Evolutionary conservation across 179 eudicot species (phyloP).

Genomic region (Sideroxylon spinosum): DNA sequence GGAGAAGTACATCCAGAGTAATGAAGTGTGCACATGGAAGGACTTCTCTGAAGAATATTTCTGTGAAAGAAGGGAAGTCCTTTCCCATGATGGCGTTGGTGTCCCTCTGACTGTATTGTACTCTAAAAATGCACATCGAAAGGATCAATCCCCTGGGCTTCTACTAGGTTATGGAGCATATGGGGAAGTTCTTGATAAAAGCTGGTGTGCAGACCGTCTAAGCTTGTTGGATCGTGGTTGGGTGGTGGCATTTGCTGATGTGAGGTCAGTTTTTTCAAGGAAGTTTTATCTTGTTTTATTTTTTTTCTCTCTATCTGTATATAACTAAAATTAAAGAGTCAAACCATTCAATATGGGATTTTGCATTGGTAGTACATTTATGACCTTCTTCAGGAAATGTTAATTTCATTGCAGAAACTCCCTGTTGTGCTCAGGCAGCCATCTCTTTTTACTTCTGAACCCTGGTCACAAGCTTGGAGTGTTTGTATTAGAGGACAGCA

Average conservation of each 20-base stretch:
- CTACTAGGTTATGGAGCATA: conserved; percentile 91
- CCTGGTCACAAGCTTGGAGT: background rate
- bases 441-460: background rate
- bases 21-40: conserved; percentile 38
- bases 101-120: conserved; percentile 73
- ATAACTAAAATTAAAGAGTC: background rate
- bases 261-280: conserved; percentile 50
- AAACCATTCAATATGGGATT: background rate
- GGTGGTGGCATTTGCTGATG: conserved; percentile 95
- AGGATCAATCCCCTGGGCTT: conserved; percentile 69
- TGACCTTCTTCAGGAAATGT: background rate
- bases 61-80: conserved; percentile 64
- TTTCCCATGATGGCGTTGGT: conserved; percentile 63
- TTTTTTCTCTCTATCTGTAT: background rate
- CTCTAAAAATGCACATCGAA: conserved; percentile 37
- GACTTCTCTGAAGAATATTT: conserved; percentile 48
- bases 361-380: background rate
- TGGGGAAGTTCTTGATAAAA: conserved; percentile 80
- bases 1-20: conserved; percentile 16
- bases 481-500: background rate
- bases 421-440: background rate
- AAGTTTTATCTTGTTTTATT: background rate
- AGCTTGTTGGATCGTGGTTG: conserved; percentile 96
- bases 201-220: conserved; percentile 82
- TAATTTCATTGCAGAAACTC: background rate